Base-by-base conservation (phyloP, 129 eudicot genomes). In the Centrapalus pauciflorus region DNA sequence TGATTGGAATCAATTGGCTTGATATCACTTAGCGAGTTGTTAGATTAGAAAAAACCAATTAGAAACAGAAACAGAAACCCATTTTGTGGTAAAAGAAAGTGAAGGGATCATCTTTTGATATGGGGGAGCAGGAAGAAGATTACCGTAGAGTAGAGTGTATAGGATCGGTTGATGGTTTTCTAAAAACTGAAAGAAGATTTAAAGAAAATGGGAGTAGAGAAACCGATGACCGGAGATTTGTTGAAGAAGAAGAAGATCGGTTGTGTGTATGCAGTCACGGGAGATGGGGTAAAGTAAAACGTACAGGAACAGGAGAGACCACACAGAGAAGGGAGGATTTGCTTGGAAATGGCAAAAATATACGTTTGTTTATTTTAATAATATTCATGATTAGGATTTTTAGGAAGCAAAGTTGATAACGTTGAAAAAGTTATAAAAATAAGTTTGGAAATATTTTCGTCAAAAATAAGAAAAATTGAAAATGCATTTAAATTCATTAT, bases 401-500 rank as follows among this genome's bases (percentile, higher is more conserved):
- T 70, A 63, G 33, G 59, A 52, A 73, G 34, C 72, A 54, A 73
- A 73, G 64, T 54, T 54, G 56, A 63, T 73, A 2, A 40, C 72
- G 38, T 62, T 73, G 7, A 63, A 8, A 25, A 51, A 37, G 30
- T 16, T 61, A 13, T 3, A 62, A 23, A n/a, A n/a, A n/a, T n/a
- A n/a, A n/a, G n/a, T n/a, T n/a, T n/a, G n/a, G n/a, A n/a, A n/a
- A n/a, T n/a, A n/a, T n/a, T n/a, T n/a, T n/a, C n/a, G n/a, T n/a
- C n/a, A n/a, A n/a, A n/a, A n/a, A n/a, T n/a, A n/a, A n/a, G n/a
- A n/a, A n/a, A n/a, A n/a, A n/a, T n/a, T n/a, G n/a, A n/a, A n/a
- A n/a, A n/a, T n/a, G n/a, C n/a, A n/a, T n/a, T n/a, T n/a, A n/a
- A n/a, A n/a, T n/a, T n/a, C n/a, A n/a, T n/a, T n/a, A n/a, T n/a